Evolutionary conservation across 1,139 yeast genomes (phyloP), one percentile per base, ranked within the genome.

Genomic region (Blastobotrys capitulatus): DNA sequence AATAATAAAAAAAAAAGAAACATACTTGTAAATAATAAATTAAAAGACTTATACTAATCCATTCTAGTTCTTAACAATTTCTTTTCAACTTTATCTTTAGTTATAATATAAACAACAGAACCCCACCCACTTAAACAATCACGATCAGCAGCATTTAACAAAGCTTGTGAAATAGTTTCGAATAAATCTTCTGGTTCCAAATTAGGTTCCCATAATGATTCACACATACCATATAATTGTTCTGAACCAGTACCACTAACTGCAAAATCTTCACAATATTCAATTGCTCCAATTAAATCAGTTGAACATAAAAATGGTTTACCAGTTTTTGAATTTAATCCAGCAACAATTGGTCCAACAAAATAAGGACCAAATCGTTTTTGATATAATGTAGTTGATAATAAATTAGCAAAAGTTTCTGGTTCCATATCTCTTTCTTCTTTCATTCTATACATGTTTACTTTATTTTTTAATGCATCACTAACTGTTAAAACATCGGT

Each of bases 81-180:
- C 72, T 83, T 89, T 49, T 82, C 78, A 51, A 92, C 95, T 68
- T 87, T 86, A 67, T 92, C 97, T 73, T 90, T 90, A 49, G 96
- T 88, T 52, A 94, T 80, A 53, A 94, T 74, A 68, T 92, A 90
- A 37, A 94, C 98, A 32, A 87, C 86, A 15, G 96, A 97, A 62
- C 99, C 99, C 97, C 97, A 92, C 55, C 98, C 98, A 46, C 95
- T 83, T 56, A 94, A 76, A 6, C 97, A 96, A 71, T 94, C 98
- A 75, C 99, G 85, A 68, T 94, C 99, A 41, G 86, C 95, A 20
- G 97, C 97, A 67, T 86, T 89, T 71, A 92, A 75, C 56, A 94
- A 73, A 0, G 97, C 90, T 71, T 94, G 99, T 60, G 95, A 84
- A 60, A 90, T 86, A 42, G 97, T 90, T 69, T 94, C 98, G 67